Evolutionary conservation across 2,329 filamentous ascomycete species (phyloP).

Genomic region (Botrytis porri): DNA sequence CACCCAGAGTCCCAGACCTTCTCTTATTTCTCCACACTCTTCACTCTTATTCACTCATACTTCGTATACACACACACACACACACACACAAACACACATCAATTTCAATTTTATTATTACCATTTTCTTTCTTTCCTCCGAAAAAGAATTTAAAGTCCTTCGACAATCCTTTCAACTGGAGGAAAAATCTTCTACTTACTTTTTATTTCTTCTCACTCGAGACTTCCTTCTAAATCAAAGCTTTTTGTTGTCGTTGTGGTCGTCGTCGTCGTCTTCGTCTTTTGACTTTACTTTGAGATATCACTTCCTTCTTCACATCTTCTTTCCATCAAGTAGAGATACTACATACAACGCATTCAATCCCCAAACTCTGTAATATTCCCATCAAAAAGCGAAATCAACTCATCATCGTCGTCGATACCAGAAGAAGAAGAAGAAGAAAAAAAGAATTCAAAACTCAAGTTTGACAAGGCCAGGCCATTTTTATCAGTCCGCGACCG

Average conservation of each 20-base stretch:
- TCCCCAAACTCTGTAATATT: constrained; percentile 6
- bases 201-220: background rate
- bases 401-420: background rate
- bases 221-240: background rate
- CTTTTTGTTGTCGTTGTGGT: background rate
- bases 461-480: background rate
- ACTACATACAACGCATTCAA: background rate
- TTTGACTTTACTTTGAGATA: constrained; percentile 3
- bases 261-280: background rate
- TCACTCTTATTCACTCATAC: background rate
- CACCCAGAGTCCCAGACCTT: background rate
- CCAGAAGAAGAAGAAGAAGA: background rate
- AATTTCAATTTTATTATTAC: background rate
- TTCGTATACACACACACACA: background rate
- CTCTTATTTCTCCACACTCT: constrained; percentile 10
- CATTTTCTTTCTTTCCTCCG: background rate
- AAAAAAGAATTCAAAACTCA: background rate
- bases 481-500: constrained; percentile 8
- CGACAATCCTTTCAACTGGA: background rate
- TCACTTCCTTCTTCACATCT: background rate
- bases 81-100: constrained; percentile 4
- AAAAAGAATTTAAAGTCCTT: constrained; percentile 1
- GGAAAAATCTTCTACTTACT: background rate
- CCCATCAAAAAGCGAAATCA: background rate
- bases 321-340: background rate